Evolutionary conservation across 768 basidiomycete genomes (phyloP).

Genomic region (Lactarius evosmus): DNA sequence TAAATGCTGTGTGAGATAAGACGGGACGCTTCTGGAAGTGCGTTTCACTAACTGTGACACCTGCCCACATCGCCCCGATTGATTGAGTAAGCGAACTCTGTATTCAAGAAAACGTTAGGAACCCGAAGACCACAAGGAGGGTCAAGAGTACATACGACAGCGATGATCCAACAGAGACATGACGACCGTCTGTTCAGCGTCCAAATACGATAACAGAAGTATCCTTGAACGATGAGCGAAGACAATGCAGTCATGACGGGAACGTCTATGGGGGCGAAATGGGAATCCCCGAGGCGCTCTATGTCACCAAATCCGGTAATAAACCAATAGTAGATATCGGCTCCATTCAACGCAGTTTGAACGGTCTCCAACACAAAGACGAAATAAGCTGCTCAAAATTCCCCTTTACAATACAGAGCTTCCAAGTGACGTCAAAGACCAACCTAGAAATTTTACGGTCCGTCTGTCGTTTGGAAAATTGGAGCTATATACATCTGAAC

Average conservation of each 20-base stretch:
- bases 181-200: background rate
- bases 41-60: background rate
- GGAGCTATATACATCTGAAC: background rate
- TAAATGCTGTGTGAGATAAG: background rate
- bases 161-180: background rate
- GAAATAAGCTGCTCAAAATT: background rate
- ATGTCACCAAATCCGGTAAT: background rate
- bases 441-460: background rate
- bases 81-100: background rate
- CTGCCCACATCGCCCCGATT: background rate
- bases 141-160: background rate
- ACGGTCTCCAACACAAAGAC: background rate
- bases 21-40: too few relatives aligned
- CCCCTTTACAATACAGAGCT: background rate
- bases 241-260: background rate
- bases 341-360: background rate
- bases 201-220: background rate
- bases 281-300: background rate
- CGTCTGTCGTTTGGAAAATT: background rate
- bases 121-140: background rate
- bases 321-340: background rate
- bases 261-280: background rate
- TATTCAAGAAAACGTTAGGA: background rate
- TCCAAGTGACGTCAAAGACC: background rate
- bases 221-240: background rate